Base-by-base conservation (phyloP, 768 basidiomycete genomes). In the Suillus cothurnatus region DNA sequence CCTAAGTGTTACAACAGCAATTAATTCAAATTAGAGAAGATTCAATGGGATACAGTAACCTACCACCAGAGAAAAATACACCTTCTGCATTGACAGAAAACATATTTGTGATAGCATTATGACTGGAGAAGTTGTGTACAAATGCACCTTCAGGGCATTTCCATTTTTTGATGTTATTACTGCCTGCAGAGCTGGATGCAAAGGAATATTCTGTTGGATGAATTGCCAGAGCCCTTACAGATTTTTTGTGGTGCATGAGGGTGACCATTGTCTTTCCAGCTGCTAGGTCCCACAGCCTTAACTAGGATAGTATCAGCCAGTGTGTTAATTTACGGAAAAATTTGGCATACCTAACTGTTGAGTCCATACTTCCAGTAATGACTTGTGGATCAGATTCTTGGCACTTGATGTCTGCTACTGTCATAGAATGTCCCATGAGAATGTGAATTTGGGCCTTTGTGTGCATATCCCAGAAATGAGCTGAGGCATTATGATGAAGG, bases 101-200 rank as follows among this genome's bases (percentile, higher is more conserved):
- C 7, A 95, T 95, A 77, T 99, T 99, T 83, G 99, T 94, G 78
- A 99, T 98, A 3, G 96, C 94, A 67, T 97, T 95, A 76, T 99
- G 97, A 0, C 97, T 97, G 53, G 87, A 82, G 76, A 99, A 97
- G 79, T 98, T 99, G 84, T 92, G 94, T 4, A 99, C 97, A 69
- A 99, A 99, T 3, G 87, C 77, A 55, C 97, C 97, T 68, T 98
- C 94, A 6, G 97, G 97, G 71, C 95, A 98, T 72, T 97, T 97
- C 97, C 97, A 99, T 77, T 99, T 99, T 75, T 99, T 99, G 81
- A 99, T 98, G 77, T 99, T 99, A 82, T 98, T 98, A 0, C 96
- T 97, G n/a, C 97, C 97, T 0, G 97, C 93, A 31, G 94, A 95
- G 58, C 93, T 97, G 4, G 91, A 92, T 2, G 95, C 97, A 73